Base-by-base conservation (phyloP, 2,329 filamentous ascomycete genomes). In the Colletotrichum simmondsii region DNA sequence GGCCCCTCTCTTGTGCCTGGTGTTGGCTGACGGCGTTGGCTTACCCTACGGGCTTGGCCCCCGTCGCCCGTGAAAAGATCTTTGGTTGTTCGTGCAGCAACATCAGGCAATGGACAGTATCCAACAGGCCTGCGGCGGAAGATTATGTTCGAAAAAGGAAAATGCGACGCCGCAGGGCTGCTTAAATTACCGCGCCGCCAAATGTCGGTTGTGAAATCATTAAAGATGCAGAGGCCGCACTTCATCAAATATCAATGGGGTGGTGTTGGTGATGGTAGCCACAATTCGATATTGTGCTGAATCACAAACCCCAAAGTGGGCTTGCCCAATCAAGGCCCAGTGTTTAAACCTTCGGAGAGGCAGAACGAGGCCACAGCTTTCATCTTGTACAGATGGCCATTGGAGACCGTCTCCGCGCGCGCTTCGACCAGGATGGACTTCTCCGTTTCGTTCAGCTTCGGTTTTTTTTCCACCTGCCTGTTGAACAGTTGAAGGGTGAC, bases 291-390 rank as follows among this genome's bases (percentile, higher is more conserved):
- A 63, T 63, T 58, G 22, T 53, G 30, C n/a, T 19, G 32, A 60
- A 19, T 69, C 54, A 49, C 30, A 46, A 54, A 30, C 28, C 19
- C 42, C 10, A 42, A 35, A 46, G 37, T 42, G 30, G 37, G 58
- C 24, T 52, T 30, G 59, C 53, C 64, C 24, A 56, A 11, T 11
- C 42, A 56, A 56, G 70, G n/a, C 70, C 65, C 65, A n/a, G 37
- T 72, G 26, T 72, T 72, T 63, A 64, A 54, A 64, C 65, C 66
- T 69, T 26, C 16, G 32, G 42, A 69, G 30, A 30, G 16, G 42
- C 22, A 5, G 53, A 49, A 59, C 42, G 57, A 42, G 37, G 37
- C 58, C 58, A 62, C 37, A 12, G 57, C 52, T 22, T 62, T 62
- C 54, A 70, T 60, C 42, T 71, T 58, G 61, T 26, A 35, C 22